phyloP scores from a whole-genome alignment of 768 basidiomycete genomes.

The Lactarius quietus region DNA sequence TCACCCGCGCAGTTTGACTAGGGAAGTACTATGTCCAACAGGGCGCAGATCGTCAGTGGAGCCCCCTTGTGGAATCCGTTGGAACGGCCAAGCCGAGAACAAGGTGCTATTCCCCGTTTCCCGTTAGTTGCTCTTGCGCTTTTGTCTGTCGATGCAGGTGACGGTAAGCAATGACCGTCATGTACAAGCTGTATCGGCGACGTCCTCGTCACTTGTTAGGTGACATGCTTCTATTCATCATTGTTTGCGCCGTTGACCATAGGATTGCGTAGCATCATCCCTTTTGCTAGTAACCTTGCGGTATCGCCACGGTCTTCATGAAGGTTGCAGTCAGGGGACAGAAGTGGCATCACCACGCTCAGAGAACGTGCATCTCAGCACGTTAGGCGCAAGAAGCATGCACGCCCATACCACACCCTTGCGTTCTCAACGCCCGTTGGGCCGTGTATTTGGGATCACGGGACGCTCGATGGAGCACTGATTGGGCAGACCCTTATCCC shows the following conservation, averaged over 20 bases:
- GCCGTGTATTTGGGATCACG: not conserved
- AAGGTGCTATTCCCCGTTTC: not conserved
- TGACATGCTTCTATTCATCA: not conserved
- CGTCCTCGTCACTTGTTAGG: not conserved
- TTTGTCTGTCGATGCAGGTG: not conserved
- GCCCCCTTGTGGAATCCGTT: not conserved
- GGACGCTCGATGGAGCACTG: not conserved
- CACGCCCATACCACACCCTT: not conserved
- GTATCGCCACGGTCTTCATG: not conserved
- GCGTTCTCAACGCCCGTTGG: slow-evolving; percentile 7
- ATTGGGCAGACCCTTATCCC: not conserved
- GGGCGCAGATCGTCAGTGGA: not conserved
- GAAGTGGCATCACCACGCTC: not conserved
- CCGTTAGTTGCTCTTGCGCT: not conserved
- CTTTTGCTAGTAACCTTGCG: not conserved
- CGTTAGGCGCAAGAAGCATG: not conserved
- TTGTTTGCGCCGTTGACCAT: not conserved
- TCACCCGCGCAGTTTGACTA: not conserved
- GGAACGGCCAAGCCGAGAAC: not conserved
- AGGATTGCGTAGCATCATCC: not conserved
- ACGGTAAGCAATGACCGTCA: not conserved
- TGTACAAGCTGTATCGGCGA: not conserved
- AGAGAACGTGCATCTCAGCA: not conserved
- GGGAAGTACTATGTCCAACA: not conserved
- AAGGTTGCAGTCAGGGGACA: not conserved